phyloP scores from a whole-genome alignment of 768 basidiomycete genomes.

The Mycena pura region DNA sequence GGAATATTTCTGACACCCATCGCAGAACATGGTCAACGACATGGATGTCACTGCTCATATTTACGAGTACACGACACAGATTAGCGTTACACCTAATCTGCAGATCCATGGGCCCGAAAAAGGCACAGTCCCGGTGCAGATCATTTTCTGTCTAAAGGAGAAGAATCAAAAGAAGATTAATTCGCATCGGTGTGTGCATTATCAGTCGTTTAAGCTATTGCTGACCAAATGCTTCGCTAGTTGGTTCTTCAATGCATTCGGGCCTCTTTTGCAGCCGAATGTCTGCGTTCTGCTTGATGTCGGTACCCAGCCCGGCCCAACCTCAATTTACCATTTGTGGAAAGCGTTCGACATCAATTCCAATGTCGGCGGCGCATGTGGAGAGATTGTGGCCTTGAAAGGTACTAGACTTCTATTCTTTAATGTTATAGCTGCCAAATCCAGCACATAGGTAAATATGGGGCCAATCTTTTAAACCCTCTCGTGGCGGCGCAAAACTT shows the following conservation, averaged over 20 bases:
- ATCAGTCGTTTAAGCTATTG: background rate
- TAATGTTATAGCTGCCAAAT: background rate
- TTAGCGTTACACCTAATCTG: conserved; percentile 78
- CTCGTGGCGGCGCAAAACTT: conserved; percentile 95
- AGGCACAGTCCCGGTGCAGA: conserved; percentile 94
- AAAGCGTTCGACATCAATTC: conserved; percentile 93
- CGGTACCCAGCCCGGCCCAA: conserved; percentile 88
- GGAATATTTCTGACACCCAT: conserved; percentile 26
- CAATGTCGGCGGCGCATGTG: conserved; percentile 94
- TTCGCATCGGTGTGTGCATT: conserved; percentile 63
- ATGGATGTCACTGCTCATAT: conserved; percentile 89
- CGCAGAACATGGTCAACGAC: conserved; percentile 75
- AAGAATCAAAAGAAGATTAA: conserved; percentile 98
- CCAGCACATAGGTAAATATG: conserved; percentile 54
- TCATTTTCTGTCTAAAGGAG: conserved; percentile 90
- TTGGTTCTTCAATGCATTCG: conserved; percentile 98
- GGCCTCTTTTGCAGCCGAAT: conserved; percentile 85
- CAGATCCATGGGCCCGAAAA: conserved; percentile 91
- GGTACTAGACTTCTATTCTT: conserved; percentile 75
- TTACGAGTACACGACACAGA: conserved; percentile 93
- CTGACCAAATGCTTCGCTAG: background rate
- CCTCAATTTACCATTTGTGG: conserved; percentile 94
- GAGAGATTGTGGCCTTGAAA: conserved; percentile 94
- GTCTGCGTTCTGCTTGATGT: conserved; percentile 94
- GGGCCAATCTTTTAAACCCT: conserved; percentile 81